Evolutionary conservation across 73 alveolate species (phyloP).

Genomic region (Halteria grandinella): DNA sequence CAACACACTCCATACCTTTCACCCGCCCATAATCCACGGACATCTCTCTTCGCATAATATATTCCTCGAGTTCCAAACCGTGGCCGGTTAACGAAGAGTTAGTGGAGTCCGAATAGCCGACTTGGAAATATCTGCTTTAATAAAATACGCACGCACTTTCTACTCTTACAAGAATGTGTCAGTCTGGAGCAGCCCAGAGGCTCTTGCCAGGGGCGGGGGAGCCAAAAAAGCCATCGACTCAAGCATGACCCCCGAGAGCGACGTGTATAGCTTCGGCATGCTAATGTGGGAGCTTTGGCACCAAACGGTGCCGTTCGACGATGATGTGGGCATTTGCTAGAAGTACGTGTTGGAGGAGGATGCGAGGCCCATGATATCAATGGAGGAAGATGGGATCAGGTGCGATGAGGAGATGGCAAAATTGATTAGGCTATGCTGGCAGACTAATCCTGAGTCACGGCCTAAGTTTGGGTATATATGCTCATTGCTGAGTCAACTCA

Average conservation of each 20-base stretch:
- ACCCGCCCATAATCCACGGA: conserved; percentile 61
- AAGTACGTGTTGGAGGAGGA: conserved; percentile 75
- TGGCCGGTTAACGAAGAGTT: not conserved
- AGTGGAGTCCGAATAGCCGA: conserved; percentile 50
- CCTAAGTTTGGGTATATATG: conserved; percentile 46
- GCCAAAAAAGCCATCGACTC: conserved; percentile 49
- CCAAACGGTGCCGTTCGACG: conserved; percentile 75
- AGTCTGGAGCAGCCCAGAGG: conserved; percentile 81
- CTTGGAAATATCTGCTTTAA: conserved; percentile 63
- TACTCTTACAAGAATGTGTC: conserved; percentile 65
- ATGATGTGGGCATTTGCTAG: conserved; percentile 60
- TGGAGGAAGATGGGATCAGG: not conserved
- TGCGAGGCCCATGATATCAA: conserved; percentile 66
- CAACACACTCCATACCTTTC: conserved; percentile 59
- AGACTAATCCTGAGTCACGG: conserved; percentile 63
- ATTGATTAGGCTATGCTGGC: conserved; percentile 78
- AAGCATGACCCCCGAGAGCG: conserved; percentile 65
- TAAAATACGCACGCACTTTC: conserved; percentile 71
- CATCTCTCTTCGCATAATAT: conserved; percentile 77
- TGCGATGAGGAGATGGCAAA: conserved; percentile 44
- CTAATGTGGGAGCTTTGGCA: conserved; percentile 82
- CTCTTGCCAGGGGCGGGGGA: conserved; percentile 9
- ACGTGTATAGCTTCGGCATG: conserved; percentile 81
- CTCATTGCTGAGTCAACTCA: too few relatives aligned
- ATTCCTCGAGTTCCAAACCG: conserved; percentile 58